A percentile compares a stretch with the other conserved stretches of the same genome.
Conservation (phyloP, 805 yeast species). For the Candida corydali region DNA sequence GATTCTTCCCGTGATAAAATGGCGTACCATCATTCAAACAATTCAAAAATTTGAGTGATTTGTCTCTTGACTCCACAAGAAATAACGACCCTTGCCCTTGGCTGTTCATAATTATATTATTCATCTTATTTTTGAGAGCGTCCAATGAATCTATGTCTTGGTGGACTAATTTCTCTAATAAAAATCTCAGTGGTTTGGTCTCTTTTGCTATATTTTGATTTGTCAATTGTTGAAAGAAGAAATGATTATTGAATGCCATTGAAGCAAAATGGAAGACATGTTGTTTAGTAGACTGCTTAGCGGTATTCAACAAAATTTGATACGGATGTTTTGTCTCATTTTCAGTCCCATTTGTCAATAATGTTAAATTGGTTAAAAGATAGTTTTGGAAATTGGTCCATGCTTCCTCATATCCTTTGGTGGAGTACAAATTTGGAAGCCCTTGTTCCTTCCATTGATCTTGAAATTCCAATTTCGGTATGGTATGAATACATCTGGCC, state of each 20-base stretch:
- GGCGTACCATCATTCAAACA: constrained; percentile 79
- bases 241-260: constrained; percentile 88
- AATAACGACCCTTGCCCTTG: constrained; percentile 76
- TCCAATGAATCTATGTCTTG: constrained; percentile 40
- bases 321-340: constrained; percentile 74
- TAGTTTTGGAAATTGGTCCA: constrained; percentile 81
- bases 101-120: constrained; percentile 47
- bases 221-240: constrained; percentile 66
- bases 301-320: constrained; percentile 63
- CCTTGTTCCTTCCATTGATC: constrained; percentile 42
- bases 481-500: constrained; percentile 51
- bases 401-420: constrained; percentile 63
- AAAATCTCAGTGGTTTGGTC: constrained; percentile 34
- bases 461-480: constrained; percentile 51
- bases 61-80: constrained; percentile 61
- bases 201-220: constrained; percentile 25
- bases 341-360: constrained; percentile 72
- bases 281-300: constrained; percentile 61
- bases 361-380: constrained; percentile 55
- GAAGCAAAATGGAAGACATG: constrained; percentile 84
- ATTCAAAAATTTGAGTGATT: constrained; percentile 49
- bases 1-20: constrained; percentile 64
- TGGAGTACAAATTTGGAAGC: constrained; percentile 59
- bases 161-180: constrained; percentile 34
- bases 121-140: constrained; percentile 46